Conservation (phyloP, 2,329 filamentous ascomycete genomes). For the Colletotrichum paranaense region DNA sequence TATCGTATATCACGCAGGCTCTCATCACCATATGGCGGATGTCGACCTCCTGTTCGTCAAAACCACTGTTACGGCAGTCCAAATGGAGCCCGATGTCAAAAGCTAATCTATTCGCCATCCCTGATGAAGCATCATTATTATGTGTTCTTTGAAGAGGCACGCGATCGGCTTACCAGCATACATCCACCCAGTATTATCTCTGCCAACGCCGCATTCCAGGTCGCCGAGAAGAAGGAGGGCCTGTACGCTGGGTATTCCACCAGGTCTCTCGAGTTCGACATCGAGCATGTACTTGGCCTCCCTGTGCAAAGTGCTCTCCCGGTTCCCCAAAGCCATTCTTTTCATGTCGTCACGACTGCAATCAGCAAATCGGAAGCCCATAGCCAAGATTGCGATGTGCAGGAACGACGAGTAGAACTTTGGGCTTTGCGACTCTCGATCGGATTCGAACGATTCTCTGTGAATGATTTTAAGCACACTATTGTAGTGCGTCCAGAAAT, state of each 20-base stretch:
- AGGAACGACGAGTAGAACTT: conserved; percentile 64
- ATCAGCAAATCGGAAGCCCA: conserved; percentile 64
- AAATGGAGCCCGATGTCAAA: conserved; percentile 63
- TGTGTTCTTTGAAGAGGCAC: conserved; percentile 36
- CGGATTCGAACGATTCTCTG: conserved; percentile 59
- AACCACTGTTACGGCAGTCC: conserved; percentile 52
- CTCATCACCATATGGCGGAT: conserved; percentile 63
- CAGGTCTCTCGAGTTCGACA: conserved; percentile 62
- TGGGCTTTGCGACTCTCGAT: conserved; percentile 55
- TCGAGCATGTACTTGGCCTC: conserved; percentile 67
- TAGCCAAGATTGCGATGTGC: conserved; percentile 62
- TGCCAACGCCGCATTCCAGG: conserved; percentile 63
- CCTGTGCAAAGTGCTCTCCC: conserved; percentile 63
- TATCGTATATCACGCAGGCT: conserved; percentile 64
- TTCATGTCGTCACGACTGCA: conserved; percentile 59
- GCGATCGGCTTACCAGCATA: conserved; percentile 55
- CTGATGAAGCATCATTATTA: conserved; percentile 34
- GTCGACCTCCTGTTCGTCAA: conserved; percentile 57
- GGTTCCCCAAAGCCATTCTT: conserved; percentile 55
- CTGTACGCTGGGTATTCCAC: conserved; percentile 63
- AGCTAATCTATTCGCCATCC: conserved; percentile 57
- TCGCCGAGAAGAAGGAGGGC: conserved; percentile 63
- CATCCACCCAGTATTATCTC: conserved; percentile 66
- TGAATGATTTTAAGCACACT: conserved; percentile 60
- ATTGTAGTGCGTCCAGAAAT: conserved; percentile 65